A percentile compares a stretch with the other conserved stretches of the same genome.
These are phyloP conservation scores for Fusarium goolgardi DNA, from an alignment of 2,329 filamentous ascomycete species.

Conservation along the genomic window DNA sequence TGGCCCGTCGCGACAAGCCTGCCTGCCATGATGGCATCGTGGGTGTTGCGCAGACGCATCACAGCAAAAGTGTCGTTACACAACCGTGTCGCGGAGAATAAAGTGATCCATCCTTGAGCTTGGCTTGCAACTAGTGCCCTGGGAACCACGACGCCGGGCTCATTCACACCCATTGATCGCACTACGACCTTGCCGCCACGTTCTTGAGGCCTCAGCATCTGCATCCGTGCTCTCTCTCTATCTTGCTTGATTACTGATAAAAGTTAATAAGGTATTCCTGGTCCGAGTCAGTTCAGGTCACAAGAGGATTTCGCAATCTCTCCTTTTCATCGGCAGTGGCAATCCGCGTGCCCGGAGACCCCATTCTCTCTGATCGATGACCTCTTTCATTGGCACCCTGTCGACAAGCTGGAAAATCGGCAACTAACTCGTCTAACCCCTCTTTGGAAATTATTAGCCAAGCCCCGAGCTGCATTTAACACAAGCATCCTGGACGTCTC, in stretches of 20 bases:
- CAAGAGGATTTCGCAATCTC: constrained; percentile 47
- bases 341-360: constrained; percentile 45
- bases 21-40: constrained; percentile 41
- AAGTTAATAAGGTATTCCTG: constrained; percentile 23
- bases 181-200: constrained; percentile 45
- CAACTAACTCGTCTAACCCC: constrained; percentile 44
- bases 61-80: constrained; percentile 43
- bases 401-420: constrained; percentile 47
- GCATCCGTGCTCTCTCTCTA: constrained; percentile 8
- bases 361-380: constrained; percentile 42
- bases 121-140: constrained; percentile 49
- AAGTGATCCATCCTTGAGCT: constrained; percentile 47
- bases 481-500: constrained; percentile 44
- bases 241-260: constrained; percentile 21
- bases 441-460: constrained; percentile 45
- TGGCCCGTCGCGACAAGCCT: constrained; percentile 37
- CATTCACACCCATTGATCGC: constrained; percentile 44
- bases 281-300: constrained; percentile 47
- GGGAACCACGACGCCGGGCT: constrained; percentile 49
- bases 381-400: constrained; percentile 42
- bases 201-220: constrained; percentile 43
- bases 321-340: constrained; percentile 40
- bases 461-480: constrained; percentile 47
- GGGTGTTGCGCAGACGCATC: constrained; percentile 42
- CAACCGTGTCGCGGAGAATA: constrained; percentile 49